Evolutionary conservation across 2,329 filamentous ascomycete species (phyloP).

Genomic region (Lojkania enalia): DNA sequence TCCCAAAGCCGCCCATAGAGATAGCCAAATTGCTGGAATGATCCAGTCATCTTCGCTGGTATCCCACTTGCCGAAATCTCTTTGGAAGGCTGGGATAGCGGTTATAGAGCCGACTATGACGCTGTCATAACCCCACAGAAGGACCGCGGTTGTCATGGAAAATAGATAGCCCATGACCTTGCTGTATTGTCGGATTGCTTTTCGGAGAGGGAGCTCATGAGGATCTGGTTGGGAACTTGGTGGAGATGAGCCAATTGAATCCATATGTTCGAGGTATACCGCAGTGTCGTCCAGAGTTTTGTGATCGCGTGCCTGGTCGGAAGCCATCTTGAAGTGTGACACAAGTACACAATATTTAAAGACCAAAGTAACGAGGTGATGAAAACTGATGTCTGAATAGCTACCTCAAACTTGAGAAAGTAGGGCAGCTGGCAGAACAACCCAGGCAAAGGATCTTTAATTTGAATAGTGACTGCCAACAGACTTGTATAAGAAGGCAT

Average conservation of each 20-base stretch:
- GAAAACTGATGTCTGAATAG: too few species aligned
- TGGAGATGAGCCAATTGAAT: background rate
- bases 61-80: constrained; percentile 52
- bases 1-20: constrained; percentile 50
- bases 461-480: too few species aligned
- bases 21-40: constrained; percentile 49
- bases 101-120: constrained; percentile 59
- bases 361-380: too few species aligned
- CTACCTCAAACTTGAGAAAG: too few species aligned
- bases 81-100: constrained; percentile 57
- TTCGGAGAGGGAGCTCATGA: constrained; percentile 6
- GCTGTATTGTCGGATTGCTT: constrained; percentile 16
- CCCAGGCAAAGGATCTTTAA: too few species aligned
- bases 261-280: background rate
- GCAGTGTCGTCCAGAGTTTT: background rate
- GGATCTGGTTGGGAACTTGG: background rate
- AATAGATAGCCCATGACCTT: constrained; percentile 18
- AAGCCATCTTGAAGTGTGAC: background rate
- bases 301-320: background rate
- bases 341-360: background rate
- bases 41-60: constrained; percentile 21
- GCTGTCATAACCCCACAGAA: constrained; percentile 17
- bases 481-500: too few species aligned
- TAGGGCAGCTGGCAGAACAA: too few species aligned
- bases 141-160: constrained; percentile 14